Evolutionary conservation across 2,329 filamentous ascomycete genomes (phyloP), one percentile per base, ranked within the genome.

Genomic region (Pyricularia sp.): DNA sequence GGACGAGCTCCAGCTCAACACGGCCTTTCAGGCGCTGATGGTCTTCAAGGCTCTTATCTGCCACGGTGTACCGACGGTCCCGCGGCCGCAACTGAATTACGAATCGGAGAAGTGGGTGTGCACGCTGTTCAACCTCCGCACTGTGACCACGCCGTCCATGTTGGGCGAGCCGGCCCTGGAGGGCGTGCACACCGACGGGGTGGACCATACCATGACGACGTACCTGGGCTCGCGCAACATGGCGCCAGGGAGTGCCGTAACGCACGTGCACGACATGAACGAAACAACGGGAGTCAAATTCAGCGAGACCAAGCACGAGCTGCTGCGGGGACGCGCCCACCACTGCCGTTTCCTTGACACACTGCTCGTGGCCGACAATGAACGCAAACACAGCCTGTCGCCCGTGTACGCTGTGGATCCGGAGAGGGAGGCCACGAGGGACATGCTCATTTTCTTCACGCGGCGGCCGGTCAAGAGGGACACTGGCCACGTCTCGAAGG

Each of bases 171-270:
- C 76, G 2, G 75, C 76, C 2, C 70, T 77, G 23, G 76, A 77
- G 69, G 76, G 76, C 28, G 74, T 77, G 33, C 76, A 77, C 72
- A 72, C 73, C 1, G 76, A 77, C 66, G 76, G 76, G 61, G 74
- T 74, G 65, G 76, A 77, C 66, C 74, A 76, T 71, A 77, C 75
- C 69, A 76, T 77, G 75, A 77, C 76, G 20, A 75, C 73, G 11
- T 75, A 71, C 30, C 70, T 77, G 25, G 73, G 74, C 23, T 70
- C 69, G 70, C 66, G 69, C 61, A 77, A 77, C 71, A 76, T 77
- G 74, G 69, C 69, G 5, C 64, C 71, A 61, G 70, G 75, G 68
- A 75, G 73, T 69, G 76, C 74, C 11, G 73, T 72, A n/a, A 77
- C 76, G 33, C 76, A 74, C 64, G 72, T 77, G 70, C 76, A 77